Evolutionary conservation across 2,329 filamentous ascomycete species (phyloP).

Genomic region (Hymenoscyphus linearis): DNA sequence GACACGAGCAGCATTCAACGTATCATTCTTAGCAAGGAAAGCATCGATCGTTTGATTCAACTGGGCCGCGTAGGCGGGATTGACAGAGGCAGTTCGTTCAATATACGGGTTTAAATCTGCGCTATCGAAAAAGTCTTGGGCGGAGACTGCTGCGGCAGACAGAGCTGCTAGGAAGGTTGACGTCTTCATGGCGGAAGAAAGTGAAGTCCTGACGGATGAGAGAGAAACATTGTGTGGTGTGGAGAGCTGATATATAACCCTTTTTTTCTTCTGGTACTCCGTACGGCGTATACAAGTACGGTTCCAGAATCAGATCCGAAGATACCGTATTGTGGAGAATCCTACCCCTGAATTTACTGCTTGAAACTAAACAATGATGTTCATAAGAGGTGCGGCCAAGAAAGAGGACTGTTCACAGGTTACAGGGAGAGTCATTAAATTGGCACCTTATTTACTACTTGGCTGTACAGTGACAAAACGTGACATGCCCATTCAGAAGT

Average conservation of each 20-base stretch:
- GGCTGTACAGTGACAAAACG: neutral
- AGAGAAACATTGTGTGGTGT: neutral
- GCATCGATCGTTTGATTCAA: conserved; percentile 36
- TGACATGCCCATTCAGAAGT: neutral
- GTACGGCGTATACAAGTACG: no score
- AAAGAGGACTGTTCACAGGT: neutral
- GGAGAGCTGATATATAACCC: neutral
- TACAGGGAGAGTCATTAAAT: neutral
- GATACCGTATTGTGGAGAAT: neutral
- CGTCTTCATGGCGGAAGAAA: neutral
- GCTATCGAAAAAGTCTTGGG: neutral
- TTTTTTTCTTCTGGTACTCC: neutral
- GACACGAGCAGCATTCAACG: conserved; percentile 35
- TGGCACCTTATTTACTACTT: neutral
- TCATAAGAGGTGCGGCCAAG: neutral
- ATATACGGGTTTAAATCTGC: neutral
- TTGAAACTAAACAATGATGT: neutral
- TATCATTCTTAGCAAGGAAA: conserved; percentile 35
- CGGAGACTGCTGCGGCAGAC: neutral
- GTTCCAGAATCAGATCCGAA: neutral
- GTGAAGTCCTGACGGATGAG: neutral
- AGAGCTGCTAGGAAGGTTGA: neutral
- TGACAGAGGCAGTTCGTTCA: conserved; percentile 24
- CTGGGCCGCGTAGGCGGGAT: conserved; percentile 39
- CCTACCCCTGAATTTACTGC: neutral